Conservation (phyloP, 2,329 filamentous ascomycete species). For the Drechslera avenae region DNA sequence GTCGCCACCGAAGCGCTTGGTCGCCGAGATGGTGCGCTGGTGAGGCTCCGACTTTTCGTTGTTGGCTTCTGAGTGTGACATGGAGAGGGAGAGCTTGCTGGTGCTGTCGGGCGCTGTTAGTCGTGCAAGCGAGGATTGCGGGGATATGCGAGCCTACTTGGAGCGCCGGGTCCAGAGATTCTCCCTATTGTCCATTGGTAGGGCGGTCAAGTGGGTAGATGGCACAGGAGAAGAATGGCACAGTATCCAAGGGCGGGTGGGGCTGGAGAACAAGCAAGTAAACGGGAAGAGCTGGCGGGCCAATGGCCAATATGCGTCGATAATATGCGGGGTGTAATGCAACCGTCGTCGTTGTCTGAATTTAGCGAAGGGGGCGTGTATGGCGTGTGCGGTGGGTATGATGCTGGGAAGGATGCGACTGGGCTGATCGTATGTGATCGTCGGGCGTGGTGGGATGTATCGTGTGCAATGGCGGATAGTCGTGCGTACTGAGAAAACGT, state of each 20-base stretch:
- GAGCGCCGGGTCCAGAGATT: slow-evolving; percentile 78
- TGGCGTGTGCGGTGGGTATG: slow-evolving; percentile 7
- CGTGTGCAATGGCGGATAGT: slow-evolving; percentile 27
- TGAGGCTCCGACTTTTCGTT: slow-evolving; percentile 59
- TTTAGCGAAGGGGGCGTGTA: slow-evolving; percentile 4
- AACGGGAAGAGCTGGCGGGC: slow-evolving; percentile 35
- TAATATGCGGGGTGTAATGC: slow-evolving; percentile 11
- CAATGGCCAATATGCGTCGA: slow-evolving; percentile 25
- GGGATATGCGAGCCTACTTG: slow-evolving; percentile 64
- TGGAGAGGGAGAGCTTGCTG: slow-evolving; percentile 90
- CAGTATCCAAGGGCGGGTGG: slow-evolving; percentile 40
- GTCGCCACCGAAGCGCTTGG: slow-evolving; percentile 77
- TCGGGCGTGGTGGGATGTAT: slow-evolving; percentile 23
- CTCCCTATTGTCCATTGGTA: slow-evolving; percentile 51
- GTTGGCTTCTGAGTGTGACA: slow-evolving; percentile 62
- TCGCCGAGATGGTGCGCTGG: slow-evolving; percentile 67
- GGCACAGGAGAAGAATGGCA: slow-evolving; percentile 9
- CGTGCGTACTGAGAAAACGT: slow-evolving; percentile 35
- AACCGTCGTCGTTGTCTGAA: slow-evolving; percentile 13
- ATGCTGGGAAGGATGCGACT: slow-evolving; percentile 10
- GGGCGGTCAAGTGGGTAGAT: slow-evolving; percentile 14
- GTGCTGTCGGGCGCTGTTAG: slow-evolving; percentile 60
- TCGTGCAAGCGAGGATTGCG: slow-evolving; percentile 18
- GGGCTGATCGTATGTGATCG: slow-evolving; percentile 6
- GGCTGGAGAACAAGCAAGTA: slow-evolving; percentile 47